These are phyloP conservation scores for Ceriops decandra DNA, from an alignment of 345 rosid genomes.

Conservation along the genomic window DNA sequence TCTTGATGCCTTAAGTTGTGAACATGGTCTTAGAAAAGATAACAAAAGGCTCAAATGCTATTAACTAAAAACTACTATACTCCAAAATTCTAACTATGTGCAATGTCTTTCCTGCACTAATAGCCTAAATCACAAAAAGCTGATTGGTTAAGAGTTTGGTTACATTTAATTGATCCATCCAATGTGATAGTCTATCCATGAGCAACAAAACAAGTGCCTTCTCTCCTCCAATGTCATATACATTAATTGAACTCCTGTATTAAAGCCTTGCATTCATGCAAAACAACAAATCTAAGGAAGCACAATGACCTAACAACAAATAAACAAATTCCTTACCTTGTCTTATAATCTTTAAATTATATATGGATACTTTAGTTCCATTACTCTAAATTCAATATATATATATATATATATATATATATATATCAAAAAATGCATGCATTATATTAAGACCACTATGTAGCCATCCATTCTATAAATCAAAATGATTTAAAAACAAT, in stretches of 20 bases:
- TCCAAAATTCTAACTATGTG: too few relatives aligned
- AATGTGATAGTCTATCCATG: background rate
- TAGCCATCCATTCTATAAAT: too few relatives aligned
- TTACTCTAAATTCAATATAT: too few relatives aligned
- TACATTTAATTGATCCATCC: conserved; percentile 11
- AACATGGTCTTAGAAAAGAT: background rate
- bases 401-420: too few relatives aligned
- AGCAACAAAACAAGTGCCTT: background rate
- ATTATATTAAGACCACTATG: too few relatives aligned
- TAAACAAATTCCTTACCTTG: too few relatives aligned
- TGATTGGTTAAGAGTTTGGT: conserved; percentile 8
- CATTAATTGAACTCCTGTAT: background rate
- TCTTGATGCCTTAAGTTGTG: background rate
- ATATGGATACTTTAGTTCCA: too few relatives aligned
- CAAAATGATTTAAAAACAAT: background rate
- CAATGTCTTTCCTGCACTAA: background rate
- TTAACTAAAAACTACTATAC: background rate
- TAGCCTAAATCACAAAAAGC: background rate
- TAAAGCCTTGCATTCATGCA: background rate
- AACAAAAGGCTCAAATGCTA: too few relatives aligned
- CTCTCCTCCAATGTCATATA: background rate
- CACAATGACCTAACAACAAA: background rate
- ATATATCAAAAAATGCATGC: too few relatives aligned
- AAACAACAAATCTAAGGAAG: background rate
- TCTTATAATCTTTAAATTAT: too few relatives aligned